Percentiles rank a stretch among this genome's conserved stretches.
Evolutionary conservation across 2,329 filamentous ascomycete genomes (phyloP).

Genomic region (Diplocarpon mali): DNA sequence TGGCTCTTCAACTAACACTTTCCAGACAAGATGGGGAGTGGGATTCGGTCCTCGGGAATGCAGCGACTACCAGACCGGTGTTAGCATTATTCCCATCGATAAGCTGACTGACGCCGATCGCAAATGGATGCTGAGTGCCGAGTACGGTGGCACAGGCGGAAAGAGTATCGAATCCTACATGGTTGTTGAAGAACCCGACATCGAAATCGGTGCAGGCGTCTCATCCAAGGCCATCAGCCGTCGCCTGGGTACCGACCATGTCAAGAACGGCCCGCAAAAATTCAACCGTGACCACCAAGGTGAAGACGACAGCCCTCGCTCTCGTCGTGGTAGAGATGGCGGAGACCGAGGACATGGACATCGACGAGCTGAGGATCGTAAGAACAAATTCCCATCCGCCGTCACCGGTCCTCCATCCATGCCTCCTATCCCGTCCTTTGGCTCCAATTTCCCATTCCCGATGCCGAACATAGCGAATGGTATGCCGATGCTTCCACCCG

Average conservation of each 20-base stretch:
- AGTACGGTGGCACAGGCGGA: slow-evolving; percentile 87
- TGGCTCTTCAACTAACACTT: slow-evolving; percentile 12
- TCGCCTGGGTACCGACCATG: slow-evolving; percentile 58
- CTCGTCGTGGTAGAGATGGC: slow-evolving; percentile 14
- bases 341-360: slow-evolving; percentile 5
- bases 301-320: slow-evolving; percentile 19
- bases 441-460: slow-evolving; percentile 29
- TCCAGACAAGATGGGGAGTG: slow-evolving; percentile 88
- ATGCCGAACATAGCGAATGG: slow-evolving; percentile 36
- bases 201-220: slow-evolving; percentile 94
- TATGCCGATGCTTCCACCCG: slow-evolving; percentile 39
- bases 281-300: slow-evolving; percentile 32
- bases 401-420: slow-evolving; percentile 15
- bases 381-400: slow-evolving; percentile 8
- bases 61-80: slow-evolving; percentile 84
- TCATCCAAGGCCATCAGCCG: slow-evolving; percentile 79
- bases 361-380: slow-evolving; percentile 13
- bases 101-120: slow-evolving; percentile 91
- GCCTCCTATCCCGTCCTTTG: slow-evolving; percentile 19
- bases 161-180: slow-evolving; percentile 69
- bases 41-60: slow-evolving; percentile 95
- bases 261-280: slow-evolving; percentile 53
- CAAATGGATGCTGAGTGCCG: slow-evolving; percentile 93
- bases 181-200: slow-evolving; percentile 93
- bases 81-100: slow-evolving; percentile 87